Base-by-base conservation (phyloP, 306 rosid species). In the Bauhinia variegata region DNA sequence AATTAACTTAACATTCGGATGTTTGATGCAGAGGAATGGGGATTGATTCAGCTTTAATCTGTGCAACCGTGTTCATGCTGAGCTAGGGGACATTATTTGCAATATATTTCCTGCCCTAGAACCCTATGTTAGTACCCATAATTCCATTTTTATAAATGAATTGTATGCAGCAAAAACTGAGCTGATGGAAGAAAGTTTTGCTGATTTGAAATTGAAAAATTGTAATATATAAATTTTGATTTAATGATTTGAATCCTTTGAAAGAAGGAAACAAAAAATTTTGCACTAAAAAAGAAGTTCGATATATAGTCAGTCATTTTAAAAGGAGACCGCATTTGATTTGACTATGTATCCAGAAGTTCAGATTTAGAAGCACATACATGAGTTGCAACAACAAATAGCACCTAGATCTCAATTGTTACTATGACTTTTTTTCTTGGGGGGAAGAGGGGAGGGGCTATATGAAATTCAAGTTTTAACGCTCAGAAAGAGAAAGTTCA, bases 1-100 rank as follows among this genome's bases (percentile, higher is more conserved):
- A 17, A 80, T 63, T 66, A 71, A 33, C 38, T 46, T 42, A 15
- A 42, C 60, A 80, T 47, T 46, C 67, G 61, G 50, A 82, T 62
- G 48, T 31, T 56, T 68, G 44, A 54, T 15, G 51, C 38, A 57
- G 38, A 19, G 60, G 8, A 7, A 3, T 34, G 9, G 61, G 4
- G 39, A 59, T 13, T 64, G 33, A 49, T 36, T 37, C 5, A 33
- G 30, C 23, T 42, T 17, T 65, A 19, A 13, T 28, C 67, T 42
- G 30, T 60, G 66, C 18, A 11, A 4, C 67, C 38, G 42, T 44
- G 53, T n/a, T 23, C 23, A 57, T 37, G 52, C 46, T 57, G 42
- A 5, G 52, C 30, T 36, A 32, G 63, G 46, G 38, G 3, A 77
- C 12, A 44, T 66, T 65, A 54, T 72, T 47, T 38, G 18, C 55